phyloP scores from a whole-genome alignment of 495 filamentous ascomycete genomes.

The Penicillium coprophilum region DNA sequence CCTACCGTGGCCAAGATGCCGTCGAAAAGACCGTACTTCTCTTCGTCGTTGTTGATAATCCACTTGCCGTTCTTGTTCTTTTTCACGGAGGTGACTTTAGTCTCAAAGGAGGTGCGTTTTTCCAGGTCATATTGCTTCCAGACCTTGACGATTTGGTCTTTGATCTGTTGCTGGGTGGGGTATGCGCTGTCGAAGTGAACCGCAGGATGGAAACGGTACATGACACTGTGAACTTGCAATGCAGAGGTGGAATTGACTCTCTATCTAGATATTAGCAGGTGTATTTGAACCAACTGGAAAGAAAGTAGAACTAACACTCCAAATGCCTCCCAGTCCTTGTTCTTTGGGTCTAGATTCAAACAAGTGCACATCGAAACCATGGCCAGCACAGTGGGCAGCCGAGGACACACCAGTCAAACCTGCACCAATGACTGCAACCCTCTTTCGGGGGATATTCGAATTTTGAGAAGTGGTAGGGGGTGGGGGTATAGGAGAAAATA shows the following conservation, averaged over 20 bases:
- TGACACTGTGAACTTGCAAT: slow-evolving; percentile 79
- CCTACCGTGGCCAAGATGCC: slow-evolving; percentile 76
- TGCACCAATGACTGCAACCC: slow-evolving; percentile 79
- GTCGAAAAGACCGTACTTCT: slow-evolving; percentile 67
- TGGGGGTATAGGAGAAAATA: slow-evolving; percentile 71
- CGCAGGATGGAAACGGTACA: slow-evolving; percentile 87
- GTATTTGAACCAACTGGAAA: not conserved
- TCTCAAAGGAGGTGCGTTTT: slow-evolving; percentile 68
- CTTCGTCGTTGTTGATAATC: slow-evolving; percentile 78
- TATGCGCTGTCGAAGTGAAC: slow-evolving; percentile 73
- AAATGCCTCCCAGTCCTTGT: slow-evolving; percentile 72
- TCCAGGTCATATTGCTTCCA: slow-evolving; percentile 78
- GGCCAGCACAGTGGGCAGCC: slow-evolving; percentile 80
- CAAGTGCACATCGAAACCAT: slow-evolving; percentile 79
- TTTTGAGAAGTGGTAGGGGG: slow-evolving; percentile 48
- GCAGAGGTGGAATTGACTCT: slow-evolving; percentile 80
- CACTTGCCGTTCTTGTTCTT: slow-evolving; percentile 68
- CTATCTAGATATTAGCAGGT: slow-evolving; percentile 35
- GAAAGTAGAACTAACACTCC: slow-evolving; percentile 59
- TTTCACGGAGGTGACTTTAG: slow-evolving; percentile 63
- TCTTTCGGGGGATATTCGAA: slow-evolving; percentile 48
- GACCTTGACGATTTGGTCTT: slow-evolving; percentile 64
- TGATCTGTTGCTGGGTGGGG: slow-evolving; percentile 70
- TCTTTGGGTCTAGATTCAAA: slow-evolving; percentile 68
- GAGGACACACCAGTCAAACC: slow-evolving; percentile 80